Percentiles rank a stretch among this genome's conserved stretches.
These are phyloP conservation scores for Shiraia sp. DNA, from an alignment of 2,329 filamentous ascomycete species.

Conservation along the genomic window DNA sequence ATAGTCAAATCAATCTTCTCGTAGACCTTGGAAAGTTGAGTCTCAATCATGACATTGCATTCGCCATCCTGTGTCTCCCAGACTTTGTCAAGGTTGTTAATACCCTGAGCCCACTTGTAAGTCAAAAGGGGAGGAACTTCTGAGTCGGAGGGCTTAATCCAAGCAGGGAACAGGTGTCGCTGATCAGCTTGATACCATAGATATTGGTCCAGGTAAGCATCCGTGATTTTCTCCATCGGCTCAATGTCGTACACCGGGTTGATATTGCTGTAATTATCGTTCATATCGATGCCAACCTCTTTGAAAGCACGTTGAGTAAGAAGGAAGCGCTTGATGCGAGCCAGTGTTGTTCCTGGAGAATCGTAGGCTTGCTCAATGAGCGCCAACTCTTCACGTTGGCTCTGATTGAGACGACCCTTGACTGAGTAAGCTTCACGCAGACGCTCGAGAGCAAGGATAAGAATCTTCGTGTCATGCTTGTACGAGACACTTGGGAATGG, in stretches of 20 bases:
- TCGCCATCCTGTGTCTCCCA: slow-evolving; percentile 95
- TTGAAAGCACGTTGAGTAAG: slow-evolving; percentile 98
- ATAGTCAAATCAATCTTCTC: slow-evolving; percentile 98
- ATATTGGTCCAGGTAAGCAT: slow-evolving; percentile 97
- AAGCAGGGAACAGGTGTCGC: slow-evolving; percentile 92
- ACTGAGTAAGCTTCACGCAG: slow-evolving; percentile 96
- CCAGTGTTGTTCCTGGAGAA: slow-evolving; percentile 91
- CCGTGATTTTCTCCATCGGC: slow-evolving; percentile 98
- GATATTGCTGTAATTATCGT: slow-evolving; percentile 99
- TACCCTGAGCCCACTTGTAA: slow-evolving; percentile 99
- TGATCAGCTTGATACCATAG: slow-evolving; percentile 99
- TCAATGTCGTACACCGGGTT: slow-evolving; percentile 99
- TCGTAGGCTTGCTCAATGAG: slow-evolving; percentile 98
- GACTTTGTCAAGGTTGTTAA: slow-evolving; percentile 95
- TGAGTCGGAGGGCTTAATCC: slow-evolving; percentile 99
- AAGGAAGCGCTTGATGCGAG: slow-evolving; percentile 95
- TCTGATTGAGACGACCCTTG: slow-evolving; percentile 95
- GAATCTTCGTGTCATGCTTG: slow-evolving; percentile 98
- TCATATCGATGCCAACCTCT: slow-evolving; percentile 99
- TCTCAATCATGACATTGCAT: slow-evolving; percentile 98
- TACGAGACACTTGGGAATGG: slow-evolving; percentile 99
- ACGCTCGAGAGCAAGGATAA: slow-evolving; percentile 92
- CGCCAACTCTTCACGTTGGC: slow-evolving; percentile 93
- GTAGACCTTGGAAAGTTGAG: slow-evolving; percentile 97
- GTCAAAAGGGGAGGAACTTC: slow-evolving; percentile 92